Percentiles rank a stretch among this genome's conserved stretches.
Evolutionary conservation across 2,329 filamentous ascomycete species (phyloP).

Genomic region (Pestalotiopsis sp.): DNA sequence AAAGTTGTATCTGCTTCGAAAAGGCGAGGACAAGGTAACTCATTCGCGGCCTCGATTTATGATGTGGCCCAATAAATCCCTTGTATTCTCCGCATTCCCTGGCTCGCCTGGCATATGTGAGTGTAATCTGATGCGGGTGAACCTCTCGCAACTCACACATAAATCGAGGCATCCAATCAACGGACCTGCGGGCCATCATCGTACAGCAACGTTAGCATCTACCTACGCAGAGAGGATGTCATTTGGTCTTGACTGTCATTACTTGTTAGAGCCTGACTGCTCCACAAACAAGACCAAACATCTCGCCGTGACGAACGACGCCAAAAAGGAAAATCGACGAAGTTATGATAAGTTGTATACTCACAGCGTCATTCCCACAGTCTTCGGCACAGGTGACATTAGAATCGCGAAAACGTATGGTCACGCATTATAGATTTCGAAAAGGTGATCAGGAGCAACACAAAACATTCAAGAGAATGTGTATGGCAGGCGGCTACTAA

Average conservation of each 20-base stretch:
- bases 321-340: neutral
- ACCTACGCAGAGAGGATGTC: slow-evolving; percentile 16
- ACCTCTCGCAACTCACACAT: neutral
- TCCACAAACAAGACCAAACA: neutral
- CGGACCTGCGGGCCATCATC: neutral
- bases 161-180: neutral
- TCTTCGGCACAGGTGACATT: neutral
- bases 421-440: neutral
- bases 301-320: neutral
- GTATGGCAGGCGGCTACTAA: neutral
- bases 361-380: neutral
- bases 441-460: neutral
- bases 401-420: neutral
- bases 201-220: neutral
- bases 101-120: neutral
- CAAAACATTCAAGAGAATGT: neutral
- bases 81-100: neutral
- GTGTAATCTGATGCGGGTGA: neutral
- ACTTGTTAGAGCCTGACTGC: neutral
- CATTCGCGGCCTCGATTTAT: slow-evolving; percentile 14
- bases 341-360: neutral
- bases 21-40: slow-evolving; percentile 8
- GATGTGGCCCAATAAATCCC: slow-evolving; percentile 12
- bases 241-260: neutral
- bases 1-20: slow-evolving; percentile 9